Percentiles rank a stretch among this genome's conserved stretches.
Evolutionary conservation across 495 filamentous ascomycete species (phyloP).

Genomic region (Glonium stellatum): DNA sequence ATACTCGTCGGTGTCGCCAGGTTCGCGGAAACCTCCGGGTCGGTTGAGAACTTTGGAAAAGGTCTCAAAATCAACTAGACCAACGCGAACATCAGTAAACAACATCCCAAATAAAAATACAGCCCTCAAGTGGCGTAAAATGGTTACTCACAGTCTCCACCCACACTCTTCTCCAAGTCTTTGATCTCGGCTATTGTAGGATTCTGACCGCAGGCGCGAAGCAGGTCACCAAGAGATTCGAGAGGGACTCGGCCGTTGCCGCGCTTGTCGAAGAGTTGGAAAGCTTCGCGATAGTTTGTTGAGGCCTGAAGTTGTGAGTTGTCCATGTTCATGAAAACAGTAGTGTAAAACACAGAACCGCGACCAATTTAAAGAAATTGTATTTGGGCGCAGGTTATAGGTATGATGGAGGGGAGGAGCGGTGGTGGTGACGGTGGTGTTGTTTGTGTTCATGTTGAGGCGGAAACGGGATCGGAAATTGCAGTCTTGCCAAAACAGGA

Average conservation of each 20-base stretch:
- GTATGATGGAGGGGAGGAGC: too few relatives aligned
- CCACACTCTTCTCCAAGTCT: constrained; percentile 80
- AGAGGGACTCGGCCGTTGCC: constrained; percentile 82
- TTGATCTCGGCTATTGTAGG: constrained; percentile 86
- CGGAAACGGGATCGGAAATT: too few relatives aligned
- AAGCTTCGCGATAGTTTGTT: constrained; percentile 99
- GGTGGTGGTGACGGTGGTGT: too few relatives aligned
- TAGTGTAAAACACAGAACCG: background rate
- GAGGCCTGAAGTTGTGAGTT: constrained; percentile 59
- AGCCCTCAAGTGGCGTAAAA: background rate
- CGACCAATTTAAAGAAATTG: background rate
- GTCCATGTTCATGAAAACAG: constrained; percentile 11
- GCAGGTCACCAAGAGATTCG: constrained; percentile 82
- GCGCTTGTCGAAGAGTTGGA: constrained; percentile 98
- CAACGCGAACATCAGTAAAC: background rate
- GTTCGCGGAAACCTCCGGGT: constrained; percentile 95
- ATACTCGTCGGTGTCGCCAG: constrained; percentile 95
- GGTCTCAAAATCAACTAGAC: constrained; percentile 89
- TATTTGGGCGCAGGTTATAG: too few relatives aligned
- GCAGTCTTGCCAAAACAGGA: too few relatives aligned
- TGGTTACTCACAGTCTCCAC: constrained; percentile 67
- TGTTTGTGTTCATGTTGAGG: too few relatives aligned
- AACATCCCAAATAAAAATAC: background rate
- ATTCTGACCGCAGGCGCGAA: constrained; percentile 96
- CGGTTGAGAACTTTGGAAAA: constrained; percentile 94